A percentile compares a stretch with the other conserved stretches of the same genome.
Conservation (phyloP, 768 basidiomycete genomes). For the Tylopilus rubrobrunneus region DNA sequence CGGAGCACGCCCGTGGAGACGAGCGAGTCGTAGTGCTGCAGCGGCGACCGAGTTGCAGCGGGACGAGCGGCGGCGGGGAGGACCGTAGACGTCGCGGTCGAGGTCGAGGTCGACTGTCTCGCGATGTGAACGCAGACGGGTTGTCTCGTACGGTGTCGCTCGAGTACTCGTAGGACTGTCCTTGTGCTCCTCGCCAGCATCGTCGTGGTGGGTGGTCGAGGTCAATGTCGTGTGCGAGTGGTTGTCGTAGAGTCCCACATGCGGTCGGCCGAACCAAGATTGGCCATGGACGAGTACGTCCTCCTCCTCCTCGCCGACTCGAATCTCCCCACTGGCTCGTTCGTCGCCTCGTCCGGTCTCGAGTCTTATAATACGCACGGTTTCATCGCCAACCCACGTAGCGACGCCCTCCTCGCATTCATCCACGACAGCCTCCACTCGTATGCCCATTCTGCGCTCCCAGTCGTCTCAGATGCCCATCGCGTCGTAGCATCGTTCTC, state of each 20-base stretch:
- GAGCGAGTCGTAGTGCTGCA: conserved; percentile 44
- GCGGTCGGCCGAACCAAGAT: neutral
- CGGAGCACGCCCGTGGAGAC: conserved; percentile 53
- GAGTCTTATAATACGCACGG: conserved; percentile 91
- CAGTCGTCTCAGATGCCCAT: conserved; percentile 78
- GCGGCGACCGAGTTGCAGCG: conserved; percentile 15
- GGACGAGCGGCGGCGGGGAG: neutral
- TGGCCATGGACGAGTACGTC: conserved; percentile 45
- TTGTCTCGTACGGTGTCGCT: neutral
- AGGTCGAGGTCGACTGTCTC: conserved; percentile 10
- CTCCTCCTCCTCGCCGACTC: conserved; percentile 83
- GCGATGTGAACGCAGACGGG: conserved; percentile 3
- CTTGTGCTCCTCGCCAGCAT: conserved; percentile 3
- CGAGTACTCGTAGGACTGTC: neutral
- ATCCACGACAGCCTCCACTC: conserved; percentile 68
- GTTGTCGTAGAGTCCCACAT: neutral
- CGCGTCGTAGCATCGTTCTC: conserved; percentile 26
- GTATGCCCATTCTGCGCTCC: conserved; percentile 72
- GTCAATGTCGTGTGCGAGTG: neutral
- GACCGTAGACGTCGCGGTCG: neutral
- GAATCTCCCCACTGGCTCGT: conserved; percentile 95
- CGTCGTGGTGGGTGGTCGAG: conserved; percentile 3
- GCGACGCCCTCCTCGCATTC: conserved; percentile 46
- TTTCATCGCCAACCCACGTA: conserved; percentile 39
- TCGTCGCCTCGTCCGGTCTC: conserved; percentile 90